Conservation (phyloP, 1,139 yeast species). For the Hansenula lynferdii region DNA sequence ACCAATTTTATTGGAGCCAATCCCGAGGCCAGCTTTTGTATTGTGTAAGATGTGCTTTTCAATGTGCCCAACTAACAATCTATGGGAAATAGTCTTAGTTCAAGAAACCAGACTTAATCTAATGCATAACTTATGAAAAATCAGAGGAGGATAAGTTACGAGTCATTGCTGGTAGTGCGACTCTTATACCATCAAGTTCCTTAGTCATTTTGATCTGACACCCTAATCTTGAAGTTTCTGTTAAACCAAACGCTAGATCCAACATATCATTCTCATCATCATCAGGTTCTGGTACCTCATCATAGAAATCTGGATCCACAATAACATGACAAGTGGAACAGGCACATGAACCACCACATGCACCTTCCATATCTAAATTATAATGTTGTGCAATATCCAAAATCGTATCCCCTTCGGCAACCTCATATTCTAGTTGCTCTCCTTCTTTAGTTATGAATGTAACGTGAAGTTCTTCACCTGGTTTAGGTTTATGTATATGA, state of each 20-base stretch:
- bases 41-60: too few species aligned
- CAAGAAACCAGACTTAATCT: too few species aligned
- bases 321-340: conserved; percentile 97
- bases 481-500: conserved; percentile 82
- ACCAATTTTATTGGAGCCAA: too few species aligned
- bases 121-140: too few species aligned
- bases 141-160: conserved; percentile 82
- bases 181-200: conserved; percentile 87
- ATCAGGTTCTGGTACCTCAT: conserved; percentile 87
- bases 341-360: conserved; percentile 99
- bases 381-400: conserved; percentile 94
- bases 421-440: conserved; percentile 72
- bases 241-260: conserved; percentile 93
- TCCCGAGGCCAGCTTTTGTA: too few species aligned
- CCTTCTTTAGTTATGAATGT: conserved; percentile 95
- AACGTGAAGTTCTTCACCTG: conserved; percentile 84
- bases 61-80: too few species aligned
- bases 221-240: conserved; percentile 94
- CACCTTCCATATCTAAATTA: conserved; percentile 95
- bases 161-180: conserved; percentile 98
- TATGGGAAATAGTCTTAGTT: too few species aligned
- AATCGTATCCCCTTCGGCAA: conserved; percentile 86
- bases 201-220: conserved; percentile 90
- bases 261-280: conserved; percentile 99
- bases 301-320: conserved; percentile 92